Evolutionary conservation across 1,284 basidiomycete species (phyloP), one percentile per base, ranked within the genome.

Genomic region (Tremellales sp.): DNA sequence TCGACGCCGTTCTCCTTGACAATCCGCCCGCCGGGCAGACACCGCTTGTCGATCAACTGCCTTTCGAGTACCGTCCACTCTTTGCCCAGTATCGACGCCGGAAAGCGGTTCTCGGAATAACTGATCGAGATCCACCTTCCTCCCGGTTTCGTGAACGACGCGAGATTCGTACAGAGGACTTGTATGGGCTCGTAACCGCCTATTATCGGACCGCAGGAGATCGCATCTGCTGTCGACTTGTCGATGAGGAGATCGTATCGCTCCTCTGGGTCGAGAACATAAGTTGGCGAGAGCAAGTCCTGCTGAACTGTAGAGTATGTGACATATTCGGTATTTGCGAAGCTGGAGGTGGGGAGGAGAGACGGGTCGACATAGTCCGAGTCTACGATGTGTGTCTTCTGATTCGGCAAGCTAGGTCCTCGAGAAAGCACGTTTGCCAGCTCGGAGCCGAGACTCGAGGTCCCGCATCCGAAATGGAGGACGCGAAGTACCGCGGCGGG

Each of bases 191-290:
- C 58, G 13, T 39, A 25, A 40, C 45, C n/a, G 9, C 18, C 22
- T 39, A 60, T 10, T 19, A 42, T 41, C 5, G 55, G 56, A 1
- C 60, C 58, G 39, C 68, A 70, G 5, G 69, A 66, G 8, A 71
- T 70, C 3, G 69, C 69, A 43, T 71, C 69, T 1, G 63, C 63
- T 0, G 69, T 70, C 0, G 66, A 69, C 45, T 71, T 71, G 48
- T 71, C 69, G 24, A 70, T 28, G 0, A 70, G 7, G 7, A 70
- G 21, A 40, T 68, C 60, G 57, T 61, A 70, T 14, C 55, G 53
- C 9, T 32, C 44, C 2, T 38, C 16, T 7, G 54, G 51, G 22
- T 24, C n/a, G 24, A 35, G 19, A 40, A 34, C 18, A 33, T 37
- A 24, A 8, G 51, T 26, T 1, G 49, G 19, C 12, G 25, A 2